Conservation (phyloP, 257 asterid species). For the Ilex asprella region DNA sequence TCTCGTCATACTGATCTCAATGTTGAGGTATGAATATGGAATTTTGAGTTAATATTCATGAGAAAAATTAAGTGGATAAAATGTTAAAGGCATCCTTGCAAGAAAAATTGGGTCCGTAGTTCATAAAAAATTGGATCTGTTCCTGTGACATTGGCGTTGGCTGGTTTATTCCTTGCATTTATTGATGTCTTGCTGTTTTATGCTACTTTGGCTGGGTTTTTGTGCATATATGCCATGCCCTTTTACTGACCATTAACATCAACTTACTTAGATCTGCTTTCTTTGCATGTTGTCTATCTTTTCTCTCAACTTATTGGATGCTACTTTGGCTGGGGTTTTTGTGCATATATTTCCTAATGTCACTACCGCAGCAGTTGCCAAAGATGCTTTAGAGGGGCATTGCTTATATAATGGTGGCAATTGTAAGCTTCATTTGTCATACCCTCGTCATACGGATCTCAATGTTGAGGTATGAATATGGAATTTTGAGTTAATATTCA, state of each 20-base stretch:
- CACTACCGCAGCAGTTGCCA: constrained; percentile 68
- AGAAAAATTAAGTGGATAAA: constrained; percentile 12
- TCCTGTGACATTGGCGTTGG: background rate
- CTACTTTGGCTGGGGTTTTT: no score
- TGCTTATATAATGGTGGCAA: constrained; percentile 97
- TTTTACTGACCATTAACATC: no score
- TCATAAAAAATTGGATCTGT: constrained; percentile 1
- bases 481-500: constrained; percentile 28
- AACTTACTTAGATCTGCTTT: background rate
- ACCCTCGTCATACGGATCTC: constrained; percentile 98
- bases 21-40: constrained; percentile 64
- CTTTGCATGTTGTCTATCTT: background rate
- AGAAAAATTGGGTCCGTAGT: constrained; percentile 10
- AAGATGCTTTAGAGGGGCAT: constrained; percentile 79
- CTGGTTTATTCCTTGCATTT: background rate
- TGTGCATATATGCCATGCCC: no score
- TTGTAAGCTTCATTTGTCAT: constrained; percentile 96
- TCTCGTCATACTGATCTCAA: constrained; percentile 98
- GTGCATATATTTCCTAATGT: constrained; percentile 37
- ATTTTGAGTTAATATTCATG: constrained; percentile 26
- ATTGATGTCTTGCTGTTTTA: no score
- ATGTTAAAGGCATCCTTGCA: constrained; percentile 8
- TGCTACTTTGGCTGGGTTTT: no score
- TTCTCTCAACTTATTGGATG: background rate
- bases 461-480: constrained; percentile 66